These are phyloP conservation scores for Exophiala oligosperma DNA, from an alignment of 2,329 filamentous ascomycete species.

Conservation along the genomic window DNA sequence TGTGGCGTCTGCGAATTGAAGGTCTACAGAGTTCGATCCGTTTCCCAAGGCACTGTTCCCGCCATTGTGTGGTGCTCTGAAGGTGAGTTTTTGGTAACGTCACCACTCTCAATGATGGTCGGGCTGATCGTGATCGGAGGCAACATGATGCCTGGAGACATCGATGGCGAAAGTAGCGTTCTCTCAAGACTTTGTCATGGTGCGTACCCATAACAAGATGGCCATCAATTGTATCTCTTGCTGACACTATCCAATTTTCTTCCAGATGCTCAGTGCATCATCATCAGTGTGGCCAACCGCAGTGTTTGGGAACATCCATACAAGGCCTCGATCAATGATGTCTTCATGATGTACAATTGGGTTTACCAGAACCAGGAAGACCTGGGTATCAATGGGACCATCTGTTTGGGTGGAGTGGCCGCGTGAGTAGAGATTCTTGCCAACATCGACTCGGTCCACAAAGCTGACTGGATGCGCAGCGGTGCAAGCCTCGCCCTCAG, in stretches of 20 bases:
- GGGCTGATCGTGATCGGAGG: neutral
- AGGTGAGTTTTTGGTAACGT: neutral
- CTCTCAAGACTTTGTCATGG: neutral
- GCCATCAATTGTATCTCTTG: neutral
- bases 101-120: neutral
- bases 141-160: neutral
- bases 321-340: neutral
- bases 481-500: neutral
- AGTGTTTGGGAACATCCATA: neutral
- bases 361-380: neutral
- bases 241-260: neutral
- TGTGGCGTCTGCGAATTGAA: neutral
- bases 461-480: neutral
- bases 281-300: neutral
- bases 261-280: neutral
- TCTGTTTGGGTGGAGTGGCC: neutral
- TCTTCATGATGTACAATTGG: neutral
- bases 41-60: neutral
- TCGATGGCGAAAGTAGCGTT: neutral
- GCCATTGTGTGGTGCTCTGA: neutral
- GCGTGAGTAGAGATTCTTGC: neutral
- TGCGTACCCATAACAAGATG: neutral
- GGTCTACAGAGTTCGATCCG: neutral
- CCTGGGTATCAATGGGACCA: neutral
- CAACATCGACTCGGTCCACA: neutral